Percentiles rank a stretch among this genome's conserved stretches.
phyloP scores from a whole-genome alignment of 345 rosid genomes.

The Melaleuca alternifolia region DNA sequence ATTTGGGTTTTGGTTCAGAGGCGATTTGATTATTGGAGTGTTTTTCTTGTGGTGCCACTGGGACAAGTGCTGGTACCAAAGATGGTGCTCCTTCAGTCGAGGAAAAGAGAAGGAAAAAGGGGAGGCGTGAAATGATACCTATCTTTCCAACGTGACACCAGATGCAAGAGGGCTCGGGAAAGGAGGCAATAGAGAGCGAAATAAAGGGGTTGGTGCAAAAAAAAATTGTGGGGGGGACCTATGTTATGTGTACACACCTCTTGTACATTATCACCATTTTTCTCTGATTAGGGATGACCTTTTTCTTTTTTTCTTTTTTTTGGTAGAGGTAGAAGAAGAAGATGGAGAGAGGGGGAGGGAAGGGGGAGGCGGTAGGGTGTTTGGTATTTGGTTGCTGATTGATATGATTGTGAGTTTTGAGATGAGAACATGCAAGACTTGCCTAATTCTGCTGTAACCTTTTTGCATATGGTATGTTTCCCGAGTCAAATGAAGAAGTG shows the following conservation, averaged over 20 bases:
- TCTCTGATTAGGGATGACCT: conserved; percentile 36
- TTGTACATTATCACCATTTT: conserved; percentile 35
- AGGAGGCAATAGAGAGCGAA: not conserved
- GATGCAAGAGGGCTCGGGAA: not conserved
- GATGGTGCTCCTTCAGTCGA: conserved; percentile 12
- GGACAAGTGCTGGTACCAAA: not conserved
- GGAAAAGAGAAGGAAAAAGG: not conserved
- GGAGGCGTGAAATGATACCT: not conserved
- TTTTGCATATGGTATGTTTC: not conserved
- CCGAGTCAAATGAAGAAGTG: not conserved
- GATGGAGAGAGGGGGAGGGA: not conserved
- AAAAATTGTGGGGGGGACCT: conserved; percentile 15
- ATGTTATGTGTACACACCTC: conserved; percentile 13
- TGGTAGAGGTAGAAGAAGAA: not conserved
- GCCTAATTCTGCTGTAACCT: not conserved
- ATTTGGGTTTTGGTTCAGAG: not conserved
- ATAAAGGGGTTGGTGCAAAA: not conserved
- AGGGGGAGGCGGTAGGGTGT: not conserved
- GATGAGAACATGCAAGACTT: not conserved
- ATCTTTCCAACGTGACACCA: not conserved
- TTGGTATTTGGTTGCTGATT: not conserved
- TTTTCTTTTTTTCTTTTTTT: not conserved
- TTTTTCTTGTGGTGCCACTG: not conserved
- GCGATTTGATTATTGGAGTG: not conserved
- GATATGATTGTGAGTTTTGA: not conserved